Evolutionary conservation across 495 filamentous ascomycete genomes (phyloP).

Genomic region (Neurospora tetrasperma): DNA sequence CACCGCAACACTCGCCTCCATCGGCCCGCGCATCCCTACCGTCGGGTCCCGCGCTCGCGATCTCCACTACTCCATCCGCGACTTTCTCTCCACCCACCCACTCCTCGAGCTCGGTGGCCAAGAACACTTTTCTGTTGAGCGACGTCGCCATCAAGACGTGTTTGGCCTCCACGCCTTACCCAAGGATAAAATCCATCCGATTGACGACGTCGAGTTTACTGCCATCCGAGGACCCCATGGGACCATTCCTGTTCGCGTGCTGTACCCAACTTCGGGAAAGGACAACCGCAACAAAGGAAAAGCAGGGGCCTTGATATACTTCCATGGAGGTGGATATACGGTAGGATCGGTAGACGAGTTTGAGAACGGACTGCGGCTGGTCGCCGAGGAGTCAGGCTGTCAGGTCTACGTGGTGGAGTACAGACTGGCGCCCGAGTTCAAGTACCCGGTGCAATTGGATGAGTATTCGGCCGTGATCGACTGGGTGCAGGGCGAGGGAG

Average conservation of each 20-base stretch:
- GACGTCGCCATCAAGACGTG: constrained; percentile 20
- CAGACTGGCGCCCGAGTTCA: constrained; percentile 28
- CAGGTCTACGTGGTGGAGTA: constrained; percentile 27
- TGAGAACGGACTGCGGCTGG: constrained; percentile 24
- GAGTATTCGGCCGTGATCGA: constrained; percentile 23
- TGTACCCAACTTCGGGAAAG: too few relatives aligned
- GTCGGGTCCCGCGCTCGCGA: constrained; percentile 4
- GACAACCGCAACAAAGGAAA: not conserved
- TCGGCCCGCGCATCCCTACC: not conserved
- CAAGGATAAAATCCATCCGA: constrained; percentile 12
- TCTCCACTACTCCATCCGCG: constrained; percentile 1
- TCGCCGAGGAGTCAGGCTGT: constrained; percentile 17
- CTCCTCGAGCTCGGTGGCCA: constrained; percentile 15
- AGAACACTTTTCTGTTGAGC: constrained; percentile 20
- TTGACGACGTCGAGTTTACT: constrained; percentile 23
- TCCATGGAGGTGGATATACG: constrained; percentile 28
- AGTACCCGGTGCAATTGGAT: constrained; percentile 25
- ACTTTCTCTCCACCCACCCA: constrained; percentile 9
- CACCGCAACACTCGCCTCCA: not conserved
- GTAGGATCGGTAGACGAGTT: constrained; percentile 30
- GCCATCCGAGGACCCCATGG: constrained; percentile 28
- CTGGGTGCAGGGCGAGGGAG: constrained; percentile 17
- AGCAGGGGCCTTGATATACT: constrained; percentile 19
- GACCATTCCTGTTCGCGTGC: constrained; percentile 19
- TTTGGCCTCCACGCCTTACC: constrained; percentile 23